These are phyloP conservation scores for Pyrenochaeta sp. DNA, from an alignment of 2,329 filamentous ascomycete species.

Conservation along the genomic window DNA sequence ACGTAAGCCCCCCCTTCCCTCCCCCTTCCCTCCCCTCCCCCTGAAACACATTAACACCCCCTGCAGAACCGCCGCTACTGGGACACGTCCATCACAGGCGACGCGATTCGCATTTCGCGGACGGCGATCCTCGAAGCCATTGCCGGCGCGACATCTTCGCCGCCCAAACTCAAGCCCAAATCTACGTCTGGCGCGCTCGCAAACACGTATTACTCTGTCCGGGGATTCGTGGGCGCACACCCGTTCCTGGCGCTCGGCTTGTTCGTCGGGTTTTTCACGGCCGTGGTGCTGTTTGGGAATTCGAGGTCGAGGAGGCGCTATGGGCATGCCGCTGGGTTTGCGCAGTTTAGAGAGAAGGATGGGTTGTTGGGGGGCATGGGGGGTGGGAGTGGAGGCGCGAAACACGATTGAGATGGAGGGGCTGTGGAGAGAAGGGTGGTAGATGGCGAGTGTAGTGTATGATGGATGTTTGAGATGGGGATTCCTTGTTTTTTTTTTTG, in stretches of 20 bases:
- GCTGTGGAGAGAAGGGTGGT: neutral
- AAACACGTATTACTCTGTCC: constrained; percentile 67
- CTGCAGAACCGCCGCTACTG: constrained; percentile 87
- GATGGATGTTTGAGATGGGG: no score
- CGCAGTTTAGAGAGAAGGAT: constrained; percentile 73
- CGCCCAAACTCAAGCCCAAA: constrained; percentile 77
- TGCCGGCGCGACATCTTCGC: constrained; percentile 71
- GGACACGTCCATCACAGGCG: constrained; percentile 89
- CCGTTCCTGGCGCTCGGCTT: constrained; percentile 60
- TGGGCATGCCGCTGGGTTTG: constrained; percentile 65
- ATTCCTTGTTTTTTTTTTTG: no score
- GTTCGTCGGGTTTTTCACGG: constrained; percentile 64
- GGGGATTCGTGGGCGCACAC: constrained; percentile 52
- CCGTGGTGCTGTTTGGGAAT: constrained; percentile 47
- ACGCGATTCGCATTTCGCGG: constrained; percentile 86
- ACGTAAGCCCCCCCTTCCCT: constrained; percentile 68
- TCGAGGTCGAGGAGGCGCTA: constrained; percentile 48
- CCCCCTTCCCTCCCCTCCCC: neutral
- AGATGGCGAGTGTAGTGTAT: no score
- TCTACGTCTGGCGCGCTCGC: constrained; percentile 76
- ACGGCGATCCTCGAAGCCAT: constrained; percentile 91
- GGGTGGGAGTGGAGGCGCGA: constrained; percentile 53
- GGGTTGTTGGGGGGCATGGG: constrained; percentile 64
- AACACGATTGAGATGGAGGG: constrained; percentile 33
- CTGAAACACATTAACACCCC: constrained; percentile 12